These are phyloP conservation scores for Penicillium simplicissimum DNA, from an alignment of 495 filamentous ascomycete genomes.

Conservation along the genomic window DNA sequence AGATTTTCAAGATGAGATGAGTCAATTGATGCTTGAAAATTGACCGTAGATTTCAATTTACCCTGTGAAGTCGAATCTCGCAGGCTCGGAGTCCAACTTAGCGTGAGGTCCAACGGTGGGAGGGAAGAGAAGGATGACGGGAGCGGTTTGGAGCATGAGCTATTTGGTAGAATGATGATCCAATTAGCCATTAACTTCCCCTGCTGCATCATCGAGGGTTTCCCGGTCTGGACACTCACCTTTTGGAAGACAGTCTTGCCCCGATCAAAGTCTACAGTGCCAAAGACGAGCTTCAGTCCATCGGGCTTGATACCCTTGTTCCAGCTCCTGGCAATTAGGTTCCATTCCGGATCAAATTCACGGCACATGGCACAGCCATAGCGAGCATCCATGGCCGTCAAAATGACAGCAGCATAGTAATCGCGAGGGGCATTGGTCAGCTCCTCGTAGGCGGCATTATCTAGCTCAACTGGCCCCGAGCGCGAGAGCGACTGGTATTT, in stretches of 20 bases:
- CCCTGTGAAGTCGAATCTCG: conserved; percentile 88
- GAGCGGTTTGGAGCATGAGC: conserved; percentile 94
- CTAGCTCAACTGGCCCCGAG: conserved; percentile 69
- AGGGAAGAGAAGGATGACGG: conserved; percentile 83
- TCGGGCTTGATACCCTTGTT: conserved; percentile 72
- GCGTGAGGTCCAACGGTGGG: conserved; percentile 86
- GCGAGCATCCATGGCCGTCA: conserved; percentile 83
- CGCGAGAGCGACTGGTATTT: conserved; percentile 67
- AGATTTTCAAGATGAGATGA: not conserved
- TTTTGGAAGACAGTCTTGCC: conserved; percentile 87
- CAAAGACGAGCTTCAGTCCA: conserved; percentile 74
- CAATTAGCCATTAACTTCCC: not conserved
- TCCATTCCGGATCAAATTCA: conserved; percentile 94
- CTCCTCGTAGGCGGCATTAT: conserved; percentile 71
- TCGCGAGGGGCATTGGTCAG: conserved; percentile 77
- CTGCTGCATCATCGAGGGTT: not conserved
- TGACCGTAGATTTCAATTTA: conserved; percentile 43
- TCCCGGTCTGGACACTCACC: conserved; percentile 46
- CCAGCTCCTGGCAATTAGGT: conserved; percentile 86
- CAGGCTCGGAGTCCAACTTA: conserved; percentile 63
- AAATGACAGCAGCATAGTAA: conserved; percentile 76
- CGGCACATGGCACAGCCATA: conserved; percentile 86
- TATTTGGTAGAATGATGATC: conserved; percentile 32
- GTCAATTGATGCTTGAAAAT: not conserved
- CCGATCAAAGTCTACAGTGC: conserved; percentile 84